These are phyloP conservation scores for Penicillium corylophilum DNA, from an alignment of 2,329 filamentous ascomycete species.

Conservation along the genomic window DNA sequence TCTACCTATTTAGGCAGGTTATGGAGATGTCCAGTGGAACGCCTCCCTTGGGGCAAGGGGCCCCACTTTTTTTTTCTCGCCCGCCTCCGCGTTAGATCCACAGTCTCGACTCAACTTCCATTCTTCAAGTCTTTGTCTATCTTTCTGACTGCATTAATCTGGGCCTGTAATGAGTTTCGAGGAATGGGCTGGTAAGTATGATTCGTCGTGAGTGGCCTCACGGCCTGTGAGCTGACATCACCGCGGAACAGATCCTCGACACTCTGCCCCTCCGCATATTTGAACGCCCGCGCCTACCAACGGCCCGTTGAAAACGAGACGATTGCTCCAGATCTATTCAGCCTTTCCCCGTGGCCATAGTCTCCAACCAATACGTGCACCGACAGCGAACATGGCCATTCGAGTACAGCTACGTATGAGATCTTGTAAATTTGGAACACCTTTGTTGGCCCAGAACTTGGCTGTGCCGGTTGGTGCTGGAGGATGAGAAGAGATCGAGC, in stretches of 20 bases:
- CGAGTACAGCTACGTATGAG: conserved; percentile 12
- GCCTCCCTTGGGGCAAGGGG: not conserved
- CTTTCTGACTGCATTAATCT: too few species aligned
- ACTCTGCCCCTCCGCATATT: conserved; percentile 10
- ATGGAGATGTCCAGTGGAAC: not conserved
- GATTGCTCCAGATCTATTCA: not conserved
- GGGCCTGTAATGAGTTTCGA: not conserved
- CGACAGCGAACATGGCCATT: conserved; percentile 24
- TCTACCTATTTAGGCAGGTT: not conserved
- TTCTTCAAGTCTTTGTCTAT: not conserved
- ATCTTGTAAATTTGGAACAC: conserved; percentile 17
- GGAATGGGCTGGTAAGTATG: conserved; percentile 8
- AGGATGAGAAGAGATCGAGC: conserved; percentile 13
- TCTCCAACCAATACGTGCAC: not conserved
- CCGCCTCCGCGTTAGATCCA: not conserved
- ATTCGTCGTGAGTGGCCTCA: not conserved
- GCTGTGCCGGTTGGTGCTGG: conserved; percentile 16
- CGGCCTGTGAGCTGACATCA: conserved; percentile 9
- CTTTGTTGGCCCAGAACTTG: conserved; percentile 7
- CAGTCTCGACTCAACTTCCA: not conserved
- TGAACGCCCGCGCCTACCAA: not conserved
- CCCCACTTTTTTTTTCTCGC: not conserved
- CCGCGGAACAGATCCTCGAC: conserved; percentile 3
- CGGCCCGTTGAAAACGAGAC: conserved; percentile 2
- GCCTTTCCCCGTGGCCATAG: not conserved